phyloP scores from a whole-genome alignment of 2,329 filamentous ascomycete genomes.

The Parasarocladium wereldwijsianum region DNA sequence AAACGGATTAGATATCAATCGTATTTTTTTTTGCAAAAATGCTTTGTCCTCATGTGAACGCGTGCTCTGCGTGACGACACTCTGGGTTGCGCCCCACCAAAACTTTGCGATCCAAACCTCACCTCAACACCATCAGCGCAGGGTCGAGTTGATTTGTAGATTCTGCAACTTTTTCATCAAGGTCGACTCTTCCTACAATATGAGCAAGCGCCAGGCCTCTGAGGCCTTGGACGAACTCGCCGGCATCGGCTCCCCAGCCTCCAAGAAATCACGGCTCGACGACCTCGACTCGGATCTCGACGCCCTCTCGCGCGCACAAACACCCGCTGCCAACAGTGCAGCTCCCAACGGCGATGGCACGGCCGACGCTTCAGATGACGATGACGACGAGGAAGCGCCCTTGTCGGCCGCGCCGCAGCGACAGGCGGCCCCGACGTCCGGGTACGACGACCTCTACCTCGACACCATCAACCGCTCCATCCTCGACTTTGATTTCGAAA shows the following conservation, averaged over 20 bases:
- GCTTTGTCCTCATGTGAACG: neutral
- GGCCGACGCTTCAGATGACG: conserved; percentile 11
- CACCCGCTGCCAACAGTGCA: conserved; percentile 14
- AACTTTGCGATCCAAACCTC: conserved; percentile 3
- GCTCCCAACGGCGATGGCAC: conserved; percentile 11
- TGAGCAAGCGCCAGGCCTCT: conserved; percentile 43
- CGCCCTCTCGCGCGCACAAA: conserved; percentile 10
- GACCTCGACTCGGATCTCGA: conserved; percentile 25
- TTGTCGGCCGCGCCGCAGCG: conserved; percentile 28
- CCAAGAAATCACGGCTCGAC: conserved; percentile 41
- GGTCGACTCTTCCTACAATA: conserved; percentile 10
- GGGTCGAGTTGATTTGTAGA: too few relatives aligned
- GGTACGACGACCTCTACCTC: conserved; percentile 91
- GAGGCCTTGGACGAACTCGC: conserved; percentile 44
- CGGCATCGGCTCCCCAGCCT: conserved; percentile 39
- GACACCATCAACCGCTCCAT: conserved; percentile 90
- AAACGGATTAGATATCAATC: conserved; percentile 4
- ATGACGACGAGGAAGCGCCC: conserved; percentile 26
- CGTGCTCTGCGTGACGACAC: neutral
- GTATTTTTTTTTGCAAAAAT: conserved; percentile 5
- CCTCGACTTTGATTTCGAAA: conserved; percentile 97
- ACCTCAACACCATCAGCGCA: too few relatives aligned
- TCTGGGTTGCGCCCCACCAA: conserved; percentile 2
- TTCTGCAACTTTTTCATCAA: conserved; percentile 7
- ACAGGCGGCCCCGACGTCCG: conserved; percentile 66